Conservation (phyloP, 345 rosid species). For the Boechera divaricarpa region DNA sequence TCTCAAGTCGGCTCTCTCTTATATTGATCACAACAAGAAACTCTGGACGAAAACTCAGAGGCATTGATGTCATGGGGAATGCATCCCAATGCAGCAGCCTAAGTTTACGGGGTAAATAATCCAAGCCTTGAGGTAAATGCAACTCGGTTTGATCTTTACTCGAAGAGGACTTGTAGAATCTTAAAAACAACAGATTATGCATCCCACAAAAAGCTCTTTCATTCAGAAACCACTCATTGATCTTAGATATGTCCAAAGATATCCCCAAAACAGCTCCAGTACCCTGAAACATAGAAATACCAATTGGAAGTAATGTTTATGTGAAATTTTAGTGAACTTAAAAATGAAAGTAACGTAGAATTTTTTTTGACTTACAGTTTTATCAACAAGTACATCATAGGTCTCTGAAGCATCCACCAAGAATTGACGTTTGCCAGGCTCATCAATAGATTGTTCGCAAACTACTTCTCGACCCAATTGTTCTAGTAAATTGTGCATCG, state of each 20-base stretch:
- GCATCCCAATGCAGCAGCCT: slow-evolving; percentile 36
- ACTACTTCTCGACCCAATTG: slow-evolving; percentile 45
- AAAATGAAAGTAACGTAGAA: not conserved
- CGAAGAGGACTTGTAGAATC: slow-evolving; percentile 20
- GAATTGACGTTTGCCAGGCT: slow-evolving; percentile 41
- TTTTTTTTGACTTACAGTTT: slow-evolving; percentile 15
- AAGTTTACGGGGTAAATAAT: slow-evolving; percentile 34
- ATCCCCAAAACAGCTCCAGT: slow-evolving; percentile 39
- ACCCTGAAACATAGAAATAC: slow-evolving; percentile 30
- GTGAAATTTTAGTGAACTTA: not conserved
- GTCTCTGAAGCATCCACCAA: slow-evolving; percentile 40
- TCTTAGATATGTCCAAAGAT: slow-evolving; percentile 27
- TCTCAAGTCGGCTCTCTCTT: slow-evolving; percentile 30
- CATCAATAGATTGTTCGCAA: slow-evolving; percentile 7
- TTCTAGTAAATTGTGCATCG: slow-evolving; percentile 45
- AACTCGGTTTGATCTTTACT: not conserved
- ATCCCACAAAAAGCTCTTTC: slow-evolving; percentile 27
- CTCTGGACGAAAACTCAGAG: slow-evolving; percentile 34
- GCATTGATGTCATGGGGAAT: slow-evolving; percentile 41
- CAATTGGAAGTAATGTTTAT: not conserved
- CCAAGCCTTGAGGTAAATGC: slow-evolving; percentile 23
- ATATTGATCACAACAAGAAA: slow-evolving; percentile 34
- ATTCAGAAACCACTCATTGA: slow-evolving; percentile 5
- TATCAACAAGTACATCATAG: slow-evolving; percentile 33
- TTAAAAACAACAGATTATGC: slow-evolving; percentile 41